Percentiles rank a stretch among this genome's conserved stretches.
phyloP scores from a whole-genome alignment of 805 yeast genomes.

The Wickerhamiella galacta region DNA sequence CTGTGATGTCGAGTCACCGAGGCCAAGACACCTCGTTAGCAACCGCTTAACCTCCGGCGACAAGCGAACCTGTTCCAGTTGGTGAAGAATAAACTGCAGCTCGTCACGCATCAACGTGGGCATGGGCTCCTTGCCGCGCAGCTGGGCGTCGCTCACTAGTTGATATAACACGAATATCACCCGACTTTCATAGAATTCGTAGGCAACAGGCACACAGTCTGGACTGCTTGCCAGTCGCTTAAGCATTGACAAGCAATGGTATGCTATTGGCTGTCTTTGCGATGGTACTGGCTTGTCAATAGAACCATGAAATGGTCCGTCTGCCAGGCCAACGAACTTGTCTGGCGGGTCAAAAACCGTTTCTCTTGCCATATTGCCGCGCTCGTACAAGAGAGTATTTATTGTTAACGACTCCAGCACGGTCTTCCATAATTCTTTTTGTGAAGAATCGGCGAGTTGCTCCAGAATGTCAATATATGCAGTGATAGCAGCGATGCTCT shows the following conservation, averaged over 20 bases:
- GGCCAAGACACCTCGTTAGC: background rate
- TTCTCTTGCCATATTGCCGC: conserved; percentile 27
- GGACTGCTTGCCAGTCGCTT: conserved; percentile 23
- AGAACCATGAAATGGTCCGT: conserved; percentile 41
- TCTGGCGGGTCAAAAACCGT: conserved; percentile 8
- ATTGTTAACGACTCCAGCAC: conserved; percentile 32
- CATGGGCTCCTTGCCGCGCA: conserved; percentile 47
- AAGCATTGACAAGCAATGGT: conserved; percentile 39
- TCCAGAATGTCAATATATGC: no score
- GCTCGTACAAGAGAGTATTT: conserved; percentile 39
- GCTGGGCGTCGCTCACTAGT: conserved; percentile 42
- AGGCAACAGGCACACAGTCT: conserved; percentile 4
- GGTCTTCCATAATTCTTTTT: conserved; percentile 17
- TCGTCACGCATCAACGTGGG: conserved; percentile 52
- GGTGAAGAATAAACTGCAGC: conserved; percentile 22
- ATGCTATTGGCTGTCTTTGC: conserved; percentile 33
- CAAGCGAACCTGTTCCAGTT: conserved; percentile 3
- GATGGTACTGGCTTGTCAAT: conserved; percentile 33
- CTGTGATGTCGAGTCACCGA: background rate
- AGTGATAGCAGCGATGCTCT: no score
- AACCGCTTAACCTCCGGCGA: background rate
- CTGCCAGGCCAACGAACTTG: conserved; percentile 17
- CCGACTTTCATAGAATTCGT: conserved; percentile 5
- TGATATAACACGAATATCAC: conserved; percentile 36
- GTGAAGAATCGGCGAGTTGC: no score